phyloP scores from a whole-genome alignment of 495 filamentous ascomycete species.

The Xanthoparmelia taractica region DNA sequence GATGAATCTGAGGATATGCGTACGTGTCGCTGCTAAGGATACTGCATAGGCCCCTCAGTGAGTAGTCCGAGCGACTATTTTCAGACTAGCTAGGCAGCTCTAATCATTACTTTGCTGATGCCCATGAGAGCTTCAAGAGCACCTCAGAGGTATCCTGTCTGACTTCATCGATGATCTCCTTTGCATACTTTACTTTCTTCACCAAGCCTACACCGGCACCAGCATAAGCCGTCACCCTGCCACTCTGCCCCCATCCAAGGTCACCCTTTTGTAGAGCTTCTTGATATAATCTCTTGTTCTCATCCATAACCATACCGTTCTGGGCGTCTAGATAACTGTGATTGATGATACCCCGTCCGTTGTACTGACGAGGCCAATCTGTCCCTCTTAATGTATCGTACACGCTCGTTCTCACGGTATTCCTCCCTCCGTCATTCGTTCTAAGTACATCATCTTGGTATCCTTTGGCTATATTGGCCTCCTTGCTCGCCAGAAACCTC shows the following conservation, averaged over 20 bases:
- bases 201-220: slow-evolving; percentile 38
- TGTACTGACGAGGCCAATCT: slow-evolving; percentile 55
- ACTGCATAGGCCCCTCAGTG: neutral
- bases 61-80: neutral
- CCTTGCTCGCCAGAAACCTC: slow-evolving; percentile 52
- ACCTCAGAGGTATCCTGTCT: slow-evolving; percentile 20
- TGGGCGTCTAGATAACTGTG: slow-evolving; percentile 48
- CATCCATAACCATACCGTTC: slow-evolving; percentile 41
- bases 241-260: slow-evolving; percentile 46
- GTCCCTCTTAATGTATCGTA: slow-evolving; percentile 61
- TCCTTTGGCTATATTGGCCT: slow-evolving; percentile 50
- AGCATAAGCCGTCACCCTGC: slow-evolving; percentile 61
- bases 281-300: slow-evolving; percentile 50
- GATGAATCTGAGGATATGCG: neutral
- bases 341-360: slow-evolving; percentile 56
- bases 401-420: slow-evolving; percentile 54
- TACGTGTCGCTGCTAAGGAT: neutral
- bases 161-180: slow-evolving; percentile 30
- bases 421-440: slow-evolving; percentile 55
- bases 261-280: slow-evolving; percentile 44
- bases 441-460: slow-evolving; percentile 51
- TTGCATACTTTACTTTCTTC: slow-evolving; percentile 27
- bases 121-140: slow-evolving; percentile 3
- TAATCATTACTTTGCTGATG: slow-evolving; percentile 5
- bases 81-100: neutral